Evolutionary conservation across 129 eudicot species (phyloP), one percentile per base, ranked within the genome.

Genomic region (Artemisia argyi): DNA sequence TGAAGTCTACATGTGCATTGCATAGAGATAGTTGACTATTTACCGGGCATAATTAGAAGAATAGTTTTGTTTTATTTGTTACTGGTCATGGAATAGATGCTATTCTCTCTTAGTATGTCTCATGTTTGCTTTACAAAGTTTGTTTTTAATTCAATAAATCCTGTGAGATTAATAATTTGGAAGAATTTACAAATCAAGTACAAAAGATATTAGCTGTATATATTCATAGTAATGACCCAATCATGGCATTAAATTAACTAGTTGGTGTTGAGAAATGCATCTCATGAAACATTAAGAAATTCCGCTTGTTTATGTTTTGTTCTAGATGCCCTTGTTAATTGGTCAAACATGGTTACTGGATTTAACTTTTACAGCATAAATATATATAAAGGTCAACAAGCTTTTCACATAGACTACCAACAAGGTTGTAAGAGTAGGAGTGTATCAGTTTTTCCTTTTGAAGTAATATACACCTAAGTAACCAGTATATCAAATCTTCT

Each of bases 41-140:
- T 15, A 78, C 54, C 18, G 44, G 35, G 72, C 66, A 70, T 61
- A 20, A 78, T 39, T 39, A 39, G 46, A 53, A 58, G 60, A 42
- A 42, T 73, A 57, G 47, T 48, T 49, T 76, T 68, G 80, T 76
- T 76, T 68, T 78, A 72, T 78, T 71, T 78, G 76, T 78, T 78
- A 78, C 68, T 78, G 73, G 13, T 50, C 18, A 78, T 46, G 82
- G 73, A 78, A 78, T 71, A 71, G 77, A 78, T 71, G 77, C 82
- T 72, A 78, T 78, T 78, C 82, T 64, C 82, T 78, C 19, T 51
- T 7, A 51, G 68, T 18, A 71, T 78, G 77, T 78, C 73, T 71
- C 82, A 55, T 78, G 82, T 71, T 63, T 46, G 7, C 72, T 78
- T 44, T 78, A 78, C 82, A 78, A 63, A 54, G n/a, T 71, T 78